A percentile compares a stretch with the other conserved stretches of the same genome.
These are phyloP conservation scores for Lizonia empirigonia DNA, from an alignment of 2,329 filamentous ascomycete genomes.

Conservation along the genomic window DNA sequence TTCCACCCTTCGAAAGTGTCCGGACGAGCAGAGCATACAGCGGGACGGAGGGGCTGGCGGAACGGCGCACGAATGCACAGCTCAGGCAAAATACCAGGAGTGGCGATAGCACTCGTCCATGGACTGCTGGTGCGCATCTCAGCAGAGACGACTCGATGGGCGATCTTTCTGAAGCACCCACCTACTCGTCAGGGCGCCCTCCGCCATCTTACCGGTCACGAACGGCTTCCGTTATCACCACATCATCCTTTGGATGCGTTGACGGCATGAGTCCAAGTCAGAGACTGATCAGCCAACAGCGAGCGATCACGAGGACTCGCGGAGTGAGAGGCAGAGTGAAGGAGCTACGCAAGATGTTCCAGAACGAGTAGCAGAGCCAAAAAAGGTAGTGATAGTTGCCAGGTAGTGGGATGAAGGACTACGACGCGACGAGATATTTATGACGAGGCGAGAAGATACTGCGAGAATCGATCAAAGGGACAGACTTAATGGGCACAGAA, in stretches of 20 bases:
- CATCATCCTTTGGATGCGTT: conserved; percentile 45
- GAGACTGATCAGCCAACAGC: conserved; percentile 35
- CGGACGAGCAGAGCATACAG: conserved; percentile 19
- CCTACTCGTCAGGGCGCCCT: conserved; percentile 39
- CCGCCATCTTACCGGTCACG: conserved; percentile 45
- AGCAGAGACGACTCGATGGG: conserved; percentile 39
- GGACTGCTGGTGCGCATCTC: conserved; percentile 21
- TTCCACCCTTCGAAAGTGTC: conserved; percentile 13
- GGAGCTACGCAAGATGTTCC: conserved; percentile 22
- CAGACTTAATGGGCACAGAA: too few relatives aligned
- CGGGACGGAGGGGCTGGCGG: conserved; percentile 22
- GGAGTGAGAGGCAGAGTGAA: conserved; percentile 38
- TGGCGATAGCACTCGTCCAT: conserved; percentile 21
- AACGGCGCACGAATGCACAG: conserved; percentile 24
- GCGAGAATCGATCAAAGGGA: too few relatives aligned
- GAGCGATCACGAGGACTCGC: conserved; percentile 22
- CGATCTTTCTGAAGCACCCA: conserved; percentile 41
- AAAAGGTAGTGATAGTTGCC: not conserved
- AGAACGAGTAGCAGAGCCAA: conserved; percentile 5
- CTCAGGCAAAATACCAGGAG: conserved; percentile 16
- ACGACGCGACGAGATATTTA: not conserved
- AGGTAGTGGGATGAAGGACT: not conserved
- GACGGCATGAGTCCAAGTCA: conserved; percentile 40
- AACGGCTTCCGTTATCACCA: conserved; percentile 36
- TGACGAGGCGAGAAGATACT: not conserved